Evolutionary conservation across 805 yeast genomes (phyloP), one percentile per base, ranked within the genome.

Genomic region (Wickerhamomyces canadensis): DNA sequence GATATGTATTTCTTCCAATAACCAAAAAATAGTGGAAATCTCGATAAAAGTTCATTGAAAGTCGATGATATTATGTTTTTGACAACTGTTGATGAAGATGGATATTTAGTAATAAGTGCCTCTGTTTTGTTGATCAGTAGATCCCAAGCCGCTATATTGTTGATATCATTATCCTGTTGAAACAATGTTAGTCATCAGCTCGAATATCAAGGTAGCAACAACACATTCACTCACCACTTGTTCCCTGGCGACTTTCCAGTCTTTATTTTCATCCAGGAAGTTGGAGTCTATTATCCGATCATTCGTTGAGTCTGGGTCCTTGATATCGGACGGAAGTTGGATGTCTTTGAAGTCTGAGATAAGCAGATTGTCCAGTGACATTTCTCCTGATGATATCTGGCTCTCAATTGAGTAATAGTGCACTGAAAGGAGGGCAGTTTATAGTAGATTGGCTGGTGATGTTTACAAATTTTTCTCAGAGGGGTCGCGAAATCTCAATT

Each of bases 1-100:
- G 78, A 65, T 40, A 72, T 72, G 52, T 68, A 80, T 37, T 68
- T 67, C 51, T 75, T 77, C 93, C 93, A 84, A 49, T 74, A 72
- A 8, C 67, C 71, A n/a, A 68, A 62, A 15, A 78, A 59, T 37
- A 72, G 65, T 0, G 93, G 93, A 45, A 70, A 82, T 36, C 71
- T 59, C 0, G 58, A 41, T n/a, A 84, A 52, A 3, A 80, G 51
- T 19, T 60, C 61, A 15, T 60, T 58, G 36, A 72, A 67, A 15
- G 70, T 65, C 2, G 37, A 32, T n/a, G 51, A 52, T n/a, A 62
- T 51, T 14, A 54, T 41, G 4, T 35, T 27, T 41, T 61, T 62
- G 6, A 62, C 55, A 2, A 39, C 31, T 4, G 42, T 47, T 36
- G 64, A 55, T 1, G 67, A 67, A 6, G 52, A 47, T 13, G 59